Percentiles rank a stretch among this genome's conserved stretches.
Evolutionary conservation across 352 stramenopile species (phyloP).

Genomic region (Thraustotheca clavata): DNA sequence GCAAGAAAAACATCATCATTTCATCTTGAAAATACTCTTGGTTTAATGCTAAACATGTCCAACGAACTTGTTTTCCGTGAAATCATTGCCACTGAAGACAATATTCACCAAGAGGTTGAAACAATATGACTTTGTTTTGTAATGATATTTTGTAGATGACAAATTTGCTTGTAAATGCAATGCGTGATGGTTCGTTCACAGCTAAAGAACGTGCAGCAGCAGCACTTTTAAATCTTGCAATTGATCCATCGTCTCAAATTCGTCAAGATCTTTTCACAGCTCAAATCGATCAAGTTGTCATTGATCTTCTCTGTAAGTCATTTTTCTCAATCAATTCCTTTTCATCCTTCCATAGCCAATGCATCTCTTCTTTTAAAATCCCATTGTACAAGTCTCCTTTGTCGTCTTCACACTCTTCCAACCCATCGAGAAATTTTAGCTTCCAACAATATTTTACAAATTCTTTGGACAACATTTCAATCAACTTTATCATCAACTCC

Average conservation of each 20-base stretch:
- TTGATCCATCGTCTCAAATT: conserved; percentile 29
- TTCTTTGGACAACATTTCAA: conserved; percentile 13
- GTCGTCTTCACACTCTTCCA: conserved; percentile 36
- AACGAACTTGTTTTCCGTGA: conserved; percentile 27
- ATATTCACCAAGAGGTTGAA: neutral
- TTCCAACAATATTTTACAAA: neutral
- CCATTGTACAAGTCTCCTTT: conserved; percentile 43
- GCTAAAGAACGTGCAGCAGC: conserved; percentile 40
- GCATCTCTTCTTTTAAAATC: conserved; percentile 40
- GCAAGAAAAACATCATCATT: neutral
- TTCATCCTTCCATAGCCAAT: too few species aligned
- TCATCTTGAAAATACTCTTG: conserved; percentile 35
- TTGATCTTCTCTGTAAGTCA: conserved; percentile 22
- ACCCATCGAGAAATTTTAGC: neutral
- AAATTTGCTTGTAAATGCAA: neutral
- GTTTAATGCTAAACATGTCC: conserved; percentile 50
- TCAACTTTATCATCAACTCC: neutral
- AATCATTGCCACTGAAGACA: conserved; percentile 15
- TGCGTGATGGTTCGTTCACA: neutral
- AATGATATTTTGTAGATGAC: conserved; percentile 16
- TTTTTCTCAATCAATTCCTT: too few species aligned
- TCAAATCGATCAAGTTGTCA: neutral
- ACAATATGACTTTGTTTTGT: too few species aligned
- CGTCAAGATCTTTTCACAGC: conserved; percentile 31
- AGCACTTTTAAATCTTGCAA: conserved; percentile 56